These are phyloP conservation scores for Cercospora sojina DNA, from an alignment of 2,329 filamentous ascomycete genomes.

Conservation along the genomic window DNA sequence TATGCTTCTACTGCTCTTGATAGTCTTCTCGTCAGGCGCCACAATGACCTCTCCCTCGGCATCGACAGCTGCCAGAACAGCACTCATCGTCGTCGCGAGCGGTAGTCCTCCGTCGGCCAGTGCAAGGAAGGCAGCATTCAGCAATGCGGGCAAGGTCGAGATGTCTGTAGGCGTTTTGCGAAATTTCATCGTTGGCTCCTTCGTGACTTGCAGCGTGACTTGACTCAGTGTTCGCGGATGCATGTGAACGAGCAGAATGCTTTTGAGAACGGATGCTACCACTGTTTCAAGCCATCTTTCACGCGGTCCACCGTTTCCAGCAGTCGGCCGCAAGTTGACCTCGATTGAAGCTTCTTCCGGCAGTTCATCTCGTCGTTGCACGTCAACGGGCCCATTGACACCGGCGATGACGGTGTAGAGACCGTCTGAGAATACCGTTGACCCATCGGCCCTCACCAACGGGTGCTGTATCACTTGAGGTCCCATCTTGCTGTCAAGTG, in stretches of 20 bases:
- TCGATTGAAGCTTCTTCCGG: constrained; percentile 89
- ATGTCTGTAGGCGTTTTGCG: constrained; percentile 59
- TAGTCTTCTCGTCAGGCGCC: constrained; percentile 63
- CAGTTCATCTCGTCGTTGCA: constrained; percentile 81
- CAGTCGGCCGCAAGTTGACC: constrained; percentile 81
- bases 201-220: constrained; percentile 70
- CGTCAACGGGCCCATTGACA: constrained; percentile 91
- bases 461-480: constrained; percentile 37
- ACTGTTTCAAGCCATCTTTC: constrained; percentile 76
- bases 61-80: constrained; percentile 62
- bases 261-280: constrained; percentile 68
- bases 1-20: constrained; percentile 64
- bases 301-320: constrained; percentile 66
- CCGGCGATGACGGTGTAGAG: constrained; percentile 81
- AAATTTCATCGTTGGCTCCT: constrained; percentile 56
- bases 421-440: constrained; percentile 70
- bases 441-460: constrained; percentile 73
- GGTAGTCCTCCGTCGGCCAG: constrained; percentile 81
- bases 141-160: constrained; percentile 72
- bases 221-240: constrained; percentile 78
- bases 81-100: constrained; percentile 68
- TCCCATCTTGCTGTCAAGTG: constrained; percentile 19
- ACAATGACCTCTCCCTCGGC: constrained; percentile 37
- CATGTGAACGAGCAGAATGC: constrained; percentile 70
- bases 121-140: constrained; percentile 76